A percentile compares a stretch with the other conserved stretches of the same genome.
Conservation (phyloP, 352 stramenopile genomes). For the Globisporangium orthogonon region DNA sequence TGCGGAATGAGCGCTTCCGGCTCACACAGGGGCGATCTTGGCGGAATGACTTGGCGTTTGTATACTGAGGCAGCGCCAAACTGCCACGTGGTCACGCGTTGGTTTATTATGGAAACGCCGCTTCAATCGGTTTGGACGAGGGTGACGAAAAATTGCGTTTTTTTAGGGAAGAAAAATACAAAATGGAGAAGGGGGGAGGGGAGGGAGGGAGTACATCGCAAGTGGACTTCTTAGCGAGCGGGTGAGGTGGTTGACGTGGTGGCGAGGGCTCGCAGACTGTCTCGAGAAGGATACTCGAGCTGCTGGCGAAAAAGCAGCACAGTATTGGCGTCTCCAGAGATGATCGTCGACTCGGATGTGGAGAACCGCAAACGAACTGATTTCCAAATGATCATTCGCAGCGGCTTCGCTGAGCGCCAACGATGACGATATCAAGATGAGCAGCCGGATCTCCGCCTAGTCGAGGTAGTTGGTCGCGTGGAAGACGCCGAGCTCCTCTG, state of each 20-base stretch:
- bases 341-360: neutral
- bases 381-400: conserved; percentile 5
- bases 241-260: neutral
- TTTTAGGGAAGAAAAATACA: neutral
- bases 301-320: neutral
- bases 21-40: no score
- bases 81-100: no score
- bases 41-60: no score
- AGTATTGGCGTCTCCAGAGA: neutral
- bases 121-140: no score
- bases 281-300: neutral
- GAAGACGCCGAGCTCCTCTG: conserved; percentile 77
- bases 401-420: neutral
- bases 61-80: no score
- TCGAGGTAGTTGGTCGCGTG: conserved; percentile 83
- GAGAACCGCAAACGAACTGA: neutral
- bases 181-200: neutral
- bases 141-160: neutral
- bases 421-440: no score
- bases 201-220: neutral
- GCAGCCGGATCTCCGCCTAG: conserved; percentile 16
- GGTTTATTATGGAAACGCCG: no score
- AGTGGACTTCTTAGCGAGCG: neutral
- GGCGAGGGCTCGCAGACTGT: neutral
- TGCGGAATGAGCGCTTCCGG: neutral